These are phyloP conservation scores for Neocatenulostroma microsporum DNA, from an alignment of 2,329 filamentous ascomycete genomes.

Conservation along the genomic window DNA sequence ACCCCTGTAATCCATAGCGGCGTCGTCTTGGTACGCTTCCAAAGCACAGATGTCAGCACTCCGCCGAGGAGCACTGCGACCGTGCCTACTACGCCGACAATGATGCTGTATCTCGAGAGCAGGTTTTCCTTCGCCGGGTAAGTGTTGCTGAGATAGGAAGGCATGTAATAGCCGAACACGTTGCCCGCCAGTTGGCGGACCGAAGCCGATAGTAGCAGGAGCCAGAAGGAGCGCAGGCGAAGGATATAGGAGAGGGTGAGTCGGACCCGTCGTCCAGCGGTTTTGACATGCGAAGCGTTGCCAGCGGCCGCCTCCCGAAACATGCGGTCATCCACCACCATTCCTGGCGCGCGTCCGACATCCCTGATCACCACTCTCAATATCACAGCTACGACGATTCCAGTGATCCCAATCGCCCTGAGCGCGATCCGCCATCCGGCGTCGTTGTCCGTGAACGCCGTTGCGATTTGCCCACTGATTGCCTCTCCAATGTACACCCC, in stretches of 20 bases:
- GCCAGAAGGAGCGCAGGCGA: constrained; percentile 6
- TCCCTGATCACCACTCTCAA: constrained; percentile 3
- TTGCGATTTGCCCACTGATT: constrained; percentile 7
- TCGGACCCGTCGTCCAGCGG: neutral
- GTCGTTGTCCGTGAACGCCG: constrained; percentile 4
- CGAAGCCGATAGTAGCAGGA: constrained; percentile 3
- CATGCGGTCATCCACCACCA: constrained; percentile 3
- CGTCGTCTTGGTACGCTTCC: constrained; percentile 1
- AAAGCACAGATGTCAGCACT: neutral
- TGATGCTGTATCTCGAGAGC: constrained; percentile 5
- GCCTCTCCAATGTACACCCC: constrained; percentile 8
- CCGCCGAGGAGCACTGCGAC: constrained; percentile 5
- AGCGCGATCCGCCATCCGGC: constrained; percentile 5
- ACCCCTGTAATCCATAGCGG: constrained; percentile 3
- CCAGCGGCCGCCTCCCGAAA: neutral
- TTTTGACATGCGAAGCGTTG: neutral
- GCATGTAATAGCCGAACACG: constrained; percentile 9
- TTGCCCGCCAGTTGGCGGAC: constrained; percentile 4
- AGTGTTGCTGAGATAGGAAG: constrained; percentile 4
- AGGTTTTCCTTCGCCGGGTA: constrained; percentile 1
- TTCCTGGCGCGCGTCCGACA: neutral
- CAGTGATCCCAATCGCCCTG: constrained; percentile 6
- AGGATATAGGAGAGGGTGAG: constrained; percentile 3
- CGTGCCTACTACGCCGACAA: constrained; percentile 7
- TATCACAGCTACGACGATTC: constrained; percentile 2